A percentile compares a stretch with the other conserved stretches of the same genome.
Evolutionary conservation across 495 filamentous ascomycete genomes (phyloP).

Genomic region (Cryomyces minteri): DNA sequence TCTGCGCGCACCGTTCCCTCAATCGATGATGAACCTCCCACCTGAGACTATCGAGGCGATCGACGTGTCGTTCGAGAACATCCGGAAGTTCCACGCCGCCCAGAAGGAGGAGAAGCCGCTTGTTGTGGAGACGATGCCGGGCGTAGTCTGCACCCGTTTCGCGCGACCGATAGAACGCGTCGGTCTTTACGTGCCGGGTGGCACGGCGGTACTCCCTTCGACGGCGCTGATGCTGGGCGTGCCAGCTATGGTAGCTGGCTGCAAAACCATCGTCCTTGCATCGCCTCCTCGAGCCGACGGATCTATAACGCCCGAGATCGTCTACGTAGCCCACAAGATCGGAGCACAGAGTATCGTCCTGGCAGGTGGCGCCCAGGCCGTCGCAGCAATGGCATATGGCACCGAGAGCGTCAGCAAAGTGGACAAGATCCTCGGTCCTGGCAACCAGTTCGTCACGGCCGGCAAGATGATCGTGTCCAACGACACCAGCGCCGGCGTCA

Average conservation of each 20-base stretch:
- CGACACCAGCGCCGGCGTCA: constrained; percentile 83
- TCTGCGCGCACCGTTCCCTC: constrained; percentile 68
- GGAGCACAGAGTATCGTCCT: constrained; percentile 90
- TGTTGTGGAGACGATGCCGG: constrained; percentile 89
- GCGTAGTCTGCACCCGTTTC: constrained; percentile 87
- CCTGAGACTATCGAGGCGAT: constrained; percentile 78
- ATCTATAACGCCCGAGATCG: constrained; percentile 85
- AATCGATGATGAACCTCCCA: constrained; percentile 65
- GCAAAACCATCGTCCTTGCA: constrained; percentile 82
- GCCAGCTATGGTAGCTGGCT: constrained; percentile 97
- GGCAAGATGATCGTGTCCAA: constrained; percentile 96
- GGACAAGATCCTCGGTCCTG: constrained; percentile 95
- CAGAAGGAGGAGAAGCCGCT: constrained; percentile 68
- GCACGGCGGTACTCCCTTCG: constrained; percentile 86
- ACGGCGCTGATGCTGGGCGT: constrained; percentile 97
- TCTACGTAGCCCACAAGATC: constrained; percentile 95
- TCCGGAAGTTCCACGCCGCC: constrained; percentile 78
- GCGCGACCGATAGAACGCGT: constrained; percentile 83
- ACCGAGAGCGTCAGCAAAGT: constrained; percentile 80
- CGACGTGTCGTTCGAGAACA: constrained; percentile 83
- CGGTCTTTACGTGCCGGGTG: constrained; percentile 86
- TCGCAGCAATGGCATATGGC: constrained; percentile 74
- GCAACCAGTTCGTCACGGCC: constrained; percentile 96
- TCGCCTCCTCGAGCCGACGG: constrained; percentile 83
- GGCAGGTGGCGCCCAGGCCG: constrained; percentile 90